Percentiles rank a stretch among this genome's conserved stretches.
Evolutionary conservation across 164 flowering plant species (phyloP).

Genomic region (Akebia trifoliata): DNA sequence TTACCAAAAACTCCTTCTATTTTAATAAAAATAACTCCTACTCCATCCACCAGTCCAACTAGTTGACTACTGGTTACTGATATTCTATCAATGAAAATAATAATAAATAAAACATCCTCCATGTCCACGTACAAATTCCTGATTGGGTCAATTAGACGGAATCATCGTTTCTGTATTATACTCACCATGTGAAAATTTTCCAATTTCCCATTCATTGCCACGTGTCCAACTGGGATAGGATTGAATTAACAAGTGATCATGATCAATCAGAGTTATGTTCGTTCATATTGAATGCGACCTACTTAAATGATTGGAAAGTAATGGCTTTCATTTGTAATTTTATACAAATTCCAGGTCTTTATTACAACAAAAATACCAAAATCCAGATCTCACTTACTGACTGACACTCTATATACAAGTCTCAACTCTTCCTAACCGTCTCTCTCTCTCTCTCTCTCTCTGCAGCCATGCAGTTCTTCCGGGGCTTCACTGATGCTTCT

Average conservation of each 20-base stretch:
- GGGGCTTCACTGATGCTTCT: slow-evolving; percentile 9
- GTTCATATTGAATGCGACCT: neutral
- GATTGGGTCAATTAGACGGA: too few relatives aligned
- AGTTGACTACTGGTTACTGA: too few relatives aligned
- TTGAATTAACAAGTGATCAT: too few relatives aligned
- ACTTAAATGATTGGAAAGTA: neutral
- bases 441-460: slow-evolving; percentile 4
- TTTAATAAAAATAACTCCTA: neutral
- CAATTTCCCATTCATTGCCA: too few relatives aligned
- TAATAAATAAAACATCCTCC: too few relatives aligned
- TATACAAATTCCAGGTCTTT: neutral
- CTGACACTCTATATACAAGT: neutral
- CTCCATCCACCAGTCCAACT: too few relatives aligned
- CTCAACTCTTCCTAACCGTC: neutral
- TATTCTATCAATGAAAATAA: too few relatives aligned
- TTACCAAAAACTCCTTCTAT: neutral
- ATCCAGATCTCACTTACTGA: slow-evolving; percentile 1
- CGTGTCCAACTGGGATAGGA: too few relatives aligned
- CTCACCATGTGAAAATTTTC: too few relatives aligned
- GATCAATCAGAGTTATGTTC: too few relatives aligned
- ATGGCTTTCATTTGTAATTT: slow-evolving; percentile 1
- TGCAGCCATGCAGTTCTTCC: slow-evolving; percentile 16
- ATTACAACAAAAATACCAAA: neutral
- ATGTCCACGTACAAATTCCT: too few relatives aligned
- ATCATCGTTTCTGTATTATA: too few relatives aligned